Evolutionary conservation across 2,329 filamentous ascomycete species (phyloP).

Genomic region (Talaromyces sp.): DNA sequence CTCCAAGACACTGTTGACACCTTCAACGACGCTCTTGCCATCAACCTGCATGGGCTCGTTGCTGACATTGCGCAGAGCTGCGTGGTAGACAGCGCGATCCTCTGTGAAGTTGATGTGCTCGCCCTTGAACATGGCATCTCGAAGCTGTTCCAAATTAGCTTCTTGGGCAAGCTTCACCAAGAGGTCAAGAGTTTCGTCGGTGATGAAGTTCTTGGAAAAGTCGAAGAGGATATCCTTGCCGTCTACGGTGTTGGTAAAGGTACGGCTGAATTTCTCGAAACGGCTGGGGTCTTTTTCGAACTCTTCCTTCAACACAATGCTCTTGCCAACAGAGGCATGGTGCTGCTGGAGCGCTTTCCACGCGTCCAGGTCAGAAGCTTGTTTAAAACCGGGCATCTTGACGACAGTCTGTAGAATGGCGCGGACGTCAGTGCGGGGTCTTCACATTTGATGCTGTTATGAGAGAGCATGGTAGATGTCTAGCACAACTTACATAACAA

Average conservation of each 20-base stretch:
- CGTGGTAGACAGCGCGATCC: slow-evolving; percentile 91
- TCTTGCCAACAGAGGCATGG: slow-evolving; percentile 79
- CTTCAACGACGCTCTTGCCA: slow-evolving; percentile 89
- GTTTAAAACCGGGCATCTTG: slow-evolving; percentile 50
- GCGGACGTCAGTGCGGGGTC: slow-evolving; percentile 30
- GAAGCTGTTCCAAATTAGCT: slow-evolving; percentile 85
- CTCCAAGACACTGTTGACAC: slow-evolving; percentile 82
- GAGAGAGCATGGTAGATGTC: not conserved
- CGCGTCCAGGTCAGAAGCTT: slow-evolving; percentile 78
- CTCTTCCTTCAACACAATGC: slow-evolving; percentile 88
- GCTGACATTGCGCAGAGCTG: slow-evolving; percentile 84
- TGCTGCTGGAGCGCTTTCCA: slow-evolving; percentile 92
- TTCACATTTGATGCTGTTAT: not conserved
- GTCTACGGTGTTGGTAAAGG: slow-evolving; percentile 75
- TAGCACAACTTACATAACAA: slow-evolving; percentile 6
- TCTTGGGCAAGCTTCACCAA: slow-evolving; percentile 88
- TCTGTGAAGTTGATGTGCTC: slow-evolving; percentile 99
- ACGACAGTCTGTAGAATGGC: not conserved
- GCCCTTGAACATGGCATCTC: slow-evolving; percentile 95
- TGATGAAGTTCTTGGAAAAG: slow-evolving; percentile 98
- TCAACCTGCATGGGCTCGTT: slow-evolving; percentile 81
- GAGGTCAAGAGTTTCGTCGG: slow-evolving; percentile 82
- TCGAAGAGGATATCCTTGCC: slow-evolving; percentile 89
- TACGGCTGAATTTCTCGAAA: slow-evolving; percentile 85
- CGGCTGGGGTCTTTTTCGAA: slow-evolving; percentile 85